These are phyloP conservation scores for Infundibulicybe gibba DNA, from an alignment of 768 basidiomycete species.

Conservation along the genomic window DNA sequence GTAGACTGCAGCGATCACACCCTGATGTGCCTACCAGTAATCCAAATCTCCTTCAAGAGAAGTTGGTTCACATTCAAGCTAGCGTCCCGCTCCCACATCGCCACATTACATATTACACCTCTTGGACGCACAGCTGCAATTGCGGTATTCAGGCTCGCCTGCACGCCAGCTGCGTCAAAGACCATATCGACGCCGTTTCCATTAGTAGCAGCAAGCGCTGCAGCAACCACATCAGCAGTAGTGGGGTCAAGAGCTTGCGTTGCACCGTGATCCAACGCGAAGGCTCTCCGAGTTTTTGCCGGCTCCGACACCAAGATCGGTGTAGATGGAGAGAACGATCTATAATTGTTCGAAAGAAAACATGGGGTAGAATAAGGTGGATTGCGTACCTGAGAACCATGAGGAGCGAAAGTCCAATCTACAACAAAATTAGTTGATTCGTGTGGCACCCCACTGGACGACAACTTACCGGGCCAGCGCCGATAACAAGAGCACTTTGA, in stretches of 20 bases:
- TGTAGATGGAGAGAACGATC: slow-evolving; percentile 21
- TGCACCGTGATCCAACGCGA: slow-evolving; percentile 33
- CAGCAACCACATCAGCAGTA: slow-evolving; percentile 18
- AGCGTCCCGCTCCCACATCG: slow-evolving; percentile 35
- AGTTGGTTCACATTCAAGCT: slow-evolving; percentile 32
- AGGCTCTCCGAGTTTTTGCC: slow-evolving; percentile 28
- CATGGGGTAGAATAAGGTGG: background rate
- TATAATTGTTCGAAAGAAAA: slow-evolving; percentile 2
- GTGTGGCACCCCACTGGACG: background rate
- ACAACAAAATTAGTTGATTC: background rate
- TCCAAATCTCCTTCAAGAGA: slow-evolving; percentile 29
- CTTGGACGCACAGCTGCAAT: slow-evolving; percentile 30
- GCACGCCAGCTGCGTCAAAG: slow-evolving; percentile 44
- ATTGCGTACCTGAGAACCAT: slow-evolving; percentile 29
- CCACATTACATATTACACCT: slow-evolving; percentile 37
- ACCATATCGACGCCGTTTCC: slow-evolving; percentile 38
- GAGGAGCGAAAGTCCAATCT: slow-evolving; percentile 37
- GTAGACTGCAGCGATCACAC: background rate
- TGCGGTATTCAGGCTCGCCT: slow-evolving; percentile 31
- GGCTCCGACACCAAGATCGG: slow-evolving; percentile 38
- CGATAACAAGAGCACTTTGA: slow-evolving; percentile 34
- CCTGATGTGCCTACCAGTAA: slow-evolving; percentile 26
- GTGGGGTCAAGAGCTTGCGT: slow-evolving; percentile 32
- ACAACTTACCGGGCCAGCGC: slow-evolving; percentile 39
- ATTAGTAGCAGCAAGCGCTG: slow-evolving; percentile 20